These are phyloP conservation scores for Apiospora marii DNA, from an alignment of 2,329 filamentous ascomycete genomes.

Conservation along the genomic window DNA sequence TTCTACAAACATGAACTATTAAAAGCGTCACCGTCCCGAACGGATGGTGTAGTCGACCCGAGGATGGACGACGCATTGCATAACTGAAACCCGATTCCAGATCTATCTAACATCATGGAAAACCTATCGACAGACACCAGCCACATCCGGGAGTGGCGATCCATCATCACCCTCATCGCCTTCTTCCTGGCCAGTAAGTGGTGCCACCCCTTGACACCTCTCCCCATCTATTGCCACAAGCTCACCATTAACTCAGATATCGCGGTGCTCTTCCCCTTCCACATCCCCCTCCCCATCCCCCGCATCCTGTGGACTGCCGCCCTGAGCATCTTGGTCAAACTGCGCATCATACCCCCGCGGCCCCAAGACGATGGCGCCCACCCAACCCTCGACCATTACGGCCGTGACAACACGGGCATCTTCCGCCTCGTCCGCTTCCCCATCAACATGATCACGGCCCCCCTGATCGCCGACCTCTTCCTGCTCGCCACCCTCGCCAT, in stretches of 20 bases:
- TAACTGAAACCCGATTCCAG: neutral
- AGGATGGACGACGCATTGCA: neutral
- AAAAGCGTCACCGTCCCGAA: neutral
- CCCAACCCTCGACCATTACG: no score
- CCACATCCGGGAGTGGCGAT: conserved; percentile 70
- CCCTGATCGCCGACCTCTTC: conserved; percentile 75
- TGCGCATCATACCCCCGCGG: conserved; percentile 60
- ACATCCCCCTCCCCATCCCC: conserved; percentile 69
- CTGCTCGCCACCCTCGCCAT: conserved; percentile 75
- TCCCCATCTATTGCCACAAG: neutral
- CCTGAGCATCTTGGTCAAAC: conserved; percentile 49
- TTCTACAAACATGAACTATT: neutral
- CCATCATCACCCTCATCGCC: conserved; percentile 74
- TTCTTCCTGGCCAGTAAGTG: conserved; percentile 75
- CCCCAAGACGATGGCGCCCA: conserved; percentile 39
- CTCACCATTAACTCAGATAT: conserved; percentile 60
- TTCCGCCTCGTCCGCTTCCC: conserved; percentile 54
- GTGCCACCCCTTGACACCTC: neutral
- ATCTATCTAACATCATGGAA: neutral
- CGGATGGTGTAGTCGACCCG: neutral
- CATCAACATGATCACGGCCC: conserved; percentile 75
- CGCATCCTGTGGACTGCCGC: conserved; percentile 49
- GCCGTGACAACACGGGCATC: neutral
- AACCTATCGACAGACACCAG: conserved; percentile 50
- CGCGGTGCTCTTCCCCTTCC: conserved; percentile 73